Evolutionary conservation across 2,329 filamentous ascomycete genomes (phyloP).

Genomic region (Diplodia intermedia): DNA sequence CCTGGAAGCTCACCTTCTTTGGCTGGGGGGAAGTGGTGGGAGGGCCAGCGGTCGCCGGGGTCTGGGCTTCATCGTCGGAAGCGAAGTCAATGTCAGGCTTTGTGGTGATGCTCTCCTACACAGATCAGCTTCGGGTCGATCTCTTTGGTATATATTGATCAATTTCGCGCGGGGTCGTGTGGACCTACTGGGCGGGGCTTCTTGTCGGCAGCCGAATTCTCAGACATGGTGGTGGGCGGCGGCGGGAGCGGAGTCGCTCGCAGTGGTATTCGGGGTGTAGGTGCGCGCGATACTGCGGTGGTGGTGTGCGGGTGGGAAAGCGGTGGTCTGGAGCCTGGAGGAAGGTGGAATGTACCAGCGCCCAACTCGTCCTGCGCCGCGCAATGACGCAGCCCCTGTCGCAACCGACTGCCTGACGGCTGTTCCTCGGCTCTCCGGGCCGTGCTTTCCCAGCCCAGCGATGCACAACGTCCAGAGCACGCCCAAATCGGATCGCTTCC

Average conservation of each 20-base stretch:
- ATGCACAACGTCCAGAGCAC: conserved; percentile 2
- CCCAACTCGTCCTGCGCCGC: conserved; percentile 12
- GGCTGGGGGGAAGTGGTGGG: conserved; percentile 51
- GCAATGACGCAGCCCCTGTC: conserved; percentile 14
- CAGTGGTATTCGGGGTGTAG: not conserved
- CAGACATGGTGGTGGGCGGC: conserved; percentile 30
- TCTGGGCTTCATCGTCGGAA: conserved; percentile 57
- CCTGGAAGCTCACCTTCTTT: conserved; percentile 54
- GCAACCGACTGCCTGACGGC: not conserved
- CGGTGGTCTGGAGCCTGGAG: conserved; percentile 19
- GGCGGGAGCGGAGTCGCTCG: not conserved
- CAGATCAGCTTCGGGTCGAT: conserved; percentile 33
- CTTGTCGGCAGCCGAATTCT: conserved; percentile 34
- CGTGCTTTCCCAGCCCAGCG: not conserved
- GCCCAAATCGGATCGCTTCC: conserved; percentile 11
- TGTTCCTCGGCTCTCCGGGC: not conserved
- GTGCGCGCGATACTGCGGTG: not conserved
- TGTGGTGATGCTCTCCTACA: conserved; percentile 38
- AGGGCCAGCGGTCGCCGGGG: conserved; percentile 35
- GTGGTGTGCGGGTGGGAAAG: not conserved
- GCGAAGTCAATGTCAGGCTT: conserved; percentile 60
- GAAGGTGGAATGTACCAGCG: conserved; percentile 17
- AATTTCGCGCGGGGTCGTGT: conserved; percentile 30
- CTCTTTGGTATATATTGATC: conserved; percentile 37
- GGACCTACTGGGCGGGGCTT: conserved; percentile 30